phyloP scores from a whole-genome alignment of 495 filamentous ascomycete species.

The Lindgomyces ingoldianus region DNA sequence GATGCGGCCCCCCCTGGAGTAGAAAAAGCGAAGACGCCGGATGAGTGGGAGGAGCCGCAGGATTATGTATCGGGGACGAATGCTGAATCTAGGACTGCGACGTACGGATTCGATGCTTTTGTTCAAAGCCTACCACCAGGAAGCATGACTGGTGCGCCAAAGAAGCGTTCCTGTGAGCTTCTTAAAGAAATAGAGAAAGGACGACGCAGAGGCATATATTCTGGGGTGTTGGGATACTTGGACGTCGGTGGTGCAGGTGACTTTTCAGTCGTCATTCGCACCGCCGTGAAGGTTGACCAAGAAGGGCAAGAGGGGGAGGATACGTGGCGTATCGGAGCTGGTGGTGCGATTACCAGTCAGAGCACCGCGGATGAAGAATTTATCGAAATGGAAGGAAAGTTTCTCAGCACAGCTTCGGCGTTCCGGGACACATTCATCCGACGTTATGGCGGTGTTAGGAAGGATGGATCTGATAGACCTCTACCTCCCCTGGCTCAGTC shows the following conservation, averaged over 20 bases:
- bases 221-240: constrained; percentile 85
- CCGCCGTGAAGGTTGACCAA: constrained; percentile 64
- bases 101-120: constrained; percentile 71
- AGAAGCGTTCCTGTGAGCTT: constrained; percentile 84
- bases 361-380: constrained; percentile 77
- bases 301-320: constrained; percentile 16
- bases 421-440: constrained; percentile 30
- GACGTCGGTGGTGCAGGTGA: constrained; percentile 82
- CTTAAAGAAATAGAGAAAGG: constrained; percentile 65
- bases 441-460: too few species aligned
- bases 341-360: constrained; percentile 81
- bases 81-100: not conserved
- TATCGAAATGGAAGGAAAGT: constrained; percentile 88
- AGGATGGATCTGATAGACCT: too few species aligned
- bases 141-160: constrained; percentile 93
- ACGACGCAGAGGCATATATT: constrained; percentile 73
- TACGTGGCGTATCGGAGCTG: constrained; percentile 84
- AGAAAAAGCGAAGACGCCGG: constrained; percentile 41
- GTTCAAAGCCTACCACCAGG: constrained; percentile 80
- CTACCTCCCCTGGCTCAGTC: too few species aligned
- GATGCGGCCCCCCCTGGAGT: constrained; percentile 60
- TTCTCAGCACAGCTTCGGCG: constrained; percentile 63
- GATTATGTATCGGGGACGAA: constrained; percentile 33
- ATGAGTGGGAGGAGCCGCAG: constrained; percentile 39
- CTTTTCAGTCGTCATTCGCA: constrained; percentile 85